These are phyloP conservation scores for Mortierella sp. DNA, from an alignment of 371 early-diverging fungal genomes.

Conservation along the genomic window DNA sequence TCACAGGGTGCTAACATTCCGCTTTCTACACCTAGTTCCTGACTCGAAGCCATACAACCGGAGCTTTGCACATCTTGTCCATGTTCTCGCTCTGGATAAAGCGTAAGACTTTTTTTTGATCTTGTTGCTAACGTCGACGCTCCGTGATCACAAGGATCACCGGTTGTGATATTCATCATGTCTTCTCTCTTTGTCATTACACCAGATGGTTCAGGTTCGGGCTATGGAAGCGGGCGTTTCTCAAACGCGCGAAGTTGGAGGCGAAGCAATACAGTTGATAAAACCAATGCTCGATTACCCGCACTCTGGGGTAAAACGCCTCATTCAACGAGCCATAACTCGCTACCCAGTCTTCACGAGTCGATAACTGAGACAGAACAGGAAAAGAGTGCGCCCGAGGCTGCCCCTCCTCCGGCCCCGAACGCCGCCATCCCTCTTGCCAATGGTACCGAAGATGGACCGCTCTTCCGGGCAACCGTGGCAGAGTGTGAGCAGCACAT, in stretches of 20 bases:
- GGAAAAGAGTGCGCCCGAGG: background rate
- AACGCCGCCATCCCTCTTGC: conserved; percentile 30
- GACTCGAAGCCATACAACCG: conserved; percentile 14
- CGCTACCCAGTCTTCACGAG: conserved; percentile 20
- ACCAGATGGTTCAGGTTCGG: background rate
- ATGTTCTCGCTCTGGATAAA: conserved; percentile 34
- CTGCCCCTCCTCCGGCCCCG: background rate
- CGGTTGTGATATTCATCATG: background rate
- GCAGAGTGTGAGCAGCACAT: conserved; percentile 62
- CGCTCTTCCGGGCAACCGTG: conserved; percentile 66
- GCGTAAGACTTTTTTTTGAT: conserved; percentile 12
- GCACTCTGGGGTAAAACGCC: conserved; percentile 38
- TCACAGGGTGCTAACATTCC: no score
- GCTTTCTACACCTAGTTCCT: conserved; percentile 23
- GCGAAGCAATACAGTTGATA: conserved; percentile 30
- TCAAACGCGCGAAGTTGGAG: conserved; percentile 43
- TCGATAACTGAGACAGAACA: background rate
- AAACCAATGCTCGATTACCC: conserved; percentile 17
- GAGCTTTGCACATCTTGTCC: conserved; percentile 22
- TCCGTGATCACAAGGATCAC: no score
- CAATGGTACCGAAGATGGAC: conserved; percentile 65
- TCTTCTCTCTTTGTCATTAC: background rate
- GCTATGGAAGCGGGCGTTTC: conserved; percentile 12
- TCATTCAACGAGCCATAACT: conserved; percentile 17
- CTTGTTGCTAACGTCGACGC: background rate